phyloP scores from a whole-genome alignment of 768 basidiomycete genomes.

The Phanerochaete carnosa region DNA sequence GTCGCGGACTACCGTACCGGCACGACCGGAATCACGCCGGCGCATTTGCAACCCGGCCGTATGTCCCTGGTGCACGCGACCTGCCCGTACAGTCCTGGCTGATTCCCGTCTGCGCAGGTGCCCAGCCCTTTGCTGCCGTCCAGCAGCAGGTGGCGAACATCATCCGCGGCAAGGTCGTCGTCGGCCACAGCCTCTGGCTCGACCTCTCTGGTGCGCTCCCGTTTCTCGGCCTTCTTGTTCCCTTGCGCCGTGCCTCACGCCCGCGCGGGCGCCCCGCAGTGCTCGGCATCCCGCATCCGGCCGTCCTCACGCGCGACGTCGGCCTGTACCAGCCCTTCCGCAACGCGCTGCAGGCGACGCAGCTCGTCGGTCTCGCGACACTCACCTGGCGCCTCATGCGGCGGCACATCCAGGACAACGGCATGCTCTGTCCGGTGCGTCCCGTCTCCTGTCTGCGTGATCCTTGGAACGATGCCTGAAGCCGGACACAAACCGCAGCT shows the following conservation, averaged over 20 bases:
- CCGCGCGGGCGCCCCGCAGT: constrained; percentile 37
- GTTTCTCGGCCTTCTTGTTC: background rate
- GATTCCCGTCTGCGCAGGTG: constrained; percentile 30
- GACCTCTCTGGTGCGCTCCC: constrained; percentile 64
- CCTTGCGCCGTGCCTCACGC: background rate
- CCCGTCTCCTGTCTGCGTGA: background rate
- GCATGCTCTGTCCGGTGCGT: constrained; percentile 69
- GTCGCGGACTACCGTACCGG: constrained; percentile 73
- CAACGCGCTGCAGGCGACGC: constrained; percentile 63
- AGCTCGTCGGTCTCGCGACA: constrained; percentile 71
- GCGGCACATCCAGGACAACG: constrained; percentile 65
- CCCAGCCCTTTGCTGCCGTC: constrained; percentile 58
- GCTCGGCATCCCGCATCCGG: constrained; percentile 76
- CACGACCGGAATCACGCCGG: constrained; percentile 52
- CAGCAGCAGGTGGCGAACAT: constrained; percentile 64
- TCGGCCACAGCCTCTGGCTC: constrained; percentile 79
- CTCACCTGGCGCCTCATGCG: constrained; percentile 82
- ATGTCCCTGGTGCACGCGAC: background rate
- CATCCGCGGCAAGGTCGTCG: constrained; percentile 66
- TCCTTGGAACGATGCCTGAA: background rate
- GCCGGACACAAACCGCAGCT: constrained; percentile 45
- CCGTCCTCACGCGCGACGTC: constrained; percentile 76
- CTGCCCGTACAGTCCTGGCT: background rate
- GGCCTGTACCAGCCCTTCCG: constrained; percentile 81
- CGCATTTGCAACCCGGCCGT: constrained; percentile 38